Base-by-base conservation (phyloP, 257 asterid species). In the Jacaranda copaia region DNA sequence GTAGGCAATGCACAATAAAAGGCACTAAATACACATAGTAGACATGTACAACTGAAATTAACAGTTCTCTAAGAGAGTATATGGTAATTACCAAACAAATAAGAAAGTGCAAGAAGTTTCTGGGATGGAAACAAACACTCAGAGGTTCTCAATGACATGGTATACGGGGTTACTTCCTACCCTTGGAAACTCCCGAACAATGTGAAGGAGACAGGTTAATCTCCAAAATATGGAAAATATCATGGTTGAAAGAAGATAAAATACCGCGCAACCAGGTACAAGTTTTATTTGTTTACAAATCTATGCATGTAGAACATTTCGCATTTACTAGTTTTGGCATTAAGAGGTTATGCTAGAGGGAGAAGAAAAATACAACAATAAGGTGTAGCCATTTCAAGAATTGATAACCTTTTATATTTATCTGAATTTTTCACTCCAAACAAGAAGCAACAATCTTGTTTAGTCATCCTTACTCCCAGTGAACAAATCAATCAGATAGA, bases 1-100 rank as follows among this genome's bases (percentile, higher is more conserved):
- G 13, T 8, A 14, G 40, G 32, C 59, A 66, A 70, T 49, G 60
- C 76, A 55, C 66, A 53, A 71, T 38, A 71, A 8, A 66, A 39
- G 8, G 16, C 32, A 25, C 13, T 32, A 52, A 60, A 48, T 18
- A 15, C 38, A 40, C n/a, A 35, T 12, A n/a, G 56, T 35, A 45
- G 58, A 15, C 14, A 14, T 8, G 70, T 25, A 48, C 1, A 60
- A 58, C 60, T 25, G 10, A 40, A 25, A 72, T 57, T 19, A 8
- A 40, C 51, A 32, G 49, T 8, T 8, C 18, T 49, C 20, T 36
- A 5, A 8, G 71, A 60, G 19, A 5, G 42, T 20, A 13, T 6
- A 20, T 58, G 57, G 49, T 15, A 65, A 52, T 6, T 48, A 46
- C n/a, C 45, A 61, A 8, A 40, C 11, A 39, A 12, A 10, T 16